phyloP scores from a whole-genome alignment of 331 rosid species.

The Rhamnella rubrinervis region DNA sequence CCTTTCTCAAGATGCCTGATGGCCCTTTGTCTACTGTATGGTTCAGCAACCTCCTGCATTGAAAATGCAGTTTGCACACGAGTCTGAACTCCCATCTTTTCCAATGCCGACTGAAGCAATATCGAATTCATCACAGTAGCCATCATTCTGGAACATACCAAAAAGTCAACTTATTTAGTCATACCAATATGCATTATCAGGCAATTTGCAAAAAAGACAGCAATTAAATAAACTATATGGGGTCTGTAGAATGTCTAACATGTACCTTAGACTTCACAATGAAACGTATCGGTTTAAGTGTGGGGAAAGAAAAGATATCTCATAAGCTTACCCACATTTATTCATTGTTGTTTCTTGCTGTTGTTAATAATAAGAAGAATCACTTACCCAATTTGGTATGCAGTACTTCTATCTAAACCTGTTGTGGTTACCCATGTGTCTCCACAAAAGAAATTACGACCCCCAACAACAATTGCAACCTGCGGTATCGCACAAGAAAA shows the following conservation, averaged over 20 bases:
- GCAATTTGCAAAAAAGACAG: too few relatives aligned
- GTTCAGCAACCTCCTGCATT: slow-evolving; percentile 87
- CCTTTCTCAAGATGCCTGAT: slow-evolving; percentile 99
- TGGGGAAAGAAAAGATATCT: too few relatives aligned
- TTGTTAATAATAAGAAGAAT: background rate
- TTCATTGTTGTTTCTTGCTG: too few relatives aligned
- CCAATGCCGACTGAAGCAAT: slow-evolving; percentile 86
- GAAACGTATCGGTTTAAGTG: too few relatives aligned
- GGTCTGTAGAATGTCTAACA: too few relatives aligned
- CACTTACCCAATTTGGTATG: slow-evolving; percentile 93
- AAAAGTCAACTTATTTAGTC: slow-evolving; percentile 10
- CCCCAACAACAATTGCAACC: slow-evolving; percentile 94
- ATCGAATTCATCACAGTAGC: slow-evolving; percentile 95
- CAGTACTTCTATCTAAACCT: slow-evolving; percentile 84
- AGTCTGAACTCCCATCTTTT: slow-evolving; percentile 87
- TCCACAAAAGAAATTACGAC: slow-evolving; percentile 93
- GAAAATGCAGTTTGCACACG: slow-evolving; percentile 78
- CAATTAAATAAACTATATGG: too few relatives aligned
- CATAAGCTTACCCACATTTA: too few relatives aligned
- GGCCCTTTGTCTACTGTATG: slow-evolving; percentile 88
- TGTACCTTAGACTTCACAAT: too few relatives aligned
- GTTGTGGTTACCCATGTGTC: slow-evolving; percentile 87
- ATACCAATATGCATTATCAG: too few relatives aligned
- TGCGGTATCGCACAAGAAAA: slow-evolving; percentile 33
- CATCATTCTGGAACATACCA: slow-evolving; percentile 70